Evolutionary conservation across 1,284 basidiomycete genomes (phyloP), one percentile per base, ranked within the genome.

Genomic region (Moesziomyces sp.): DNA sequence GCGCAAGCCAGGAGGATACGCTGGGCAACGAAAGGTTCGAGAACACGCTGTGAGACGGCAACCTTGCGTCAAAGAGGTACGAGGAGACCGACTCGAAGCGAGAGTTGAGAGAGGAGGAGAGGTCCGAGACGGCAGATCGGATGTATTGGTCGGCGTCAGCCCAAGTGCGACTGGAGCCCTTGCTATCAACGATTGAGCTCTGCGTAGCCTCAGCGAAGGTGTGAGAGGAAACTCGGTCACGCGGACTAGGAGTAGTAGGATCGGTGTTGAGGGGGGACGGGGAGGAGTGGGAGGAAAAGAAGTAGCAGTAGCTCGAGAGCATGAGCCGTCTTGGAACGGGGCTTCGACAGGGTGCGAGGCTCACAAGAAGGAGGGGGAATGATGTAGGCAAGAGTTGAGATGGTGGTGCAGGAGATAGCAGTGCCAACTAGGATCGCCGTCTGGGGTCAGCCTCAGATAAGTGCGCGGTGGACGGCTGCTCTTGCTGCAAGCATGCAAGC

Each of bases 261-360:
- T 45, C 18, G 24, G 24, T 11, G 23, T 62, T 57, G 43, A 42
- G 7, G 14, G 63, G 28, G 28, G 55, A 40, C 24, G 45, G n/a
- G 13, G 62, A 58, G n/a, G 62, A 55, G 42, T 65, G 58, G 33
- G 55, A 59, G 65, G 55, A 59, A 58, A 54, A 68, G 16, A 54
- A 54, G 44, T 58, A 62, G 42, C 47, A 58, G 44, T 62, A 61
- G 65, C 58, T 68, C 58, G 55, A 62, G 38, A 58, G 65, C 65
- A 68, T 68, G 48, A 46, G 16, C 38, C 18, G 38, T 40, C 16
- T 40, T 16, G 38, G 38, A n/a, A n/a, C 16, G 18, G 38, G 16
- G 7, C 16, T 40, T 40, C 38, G 7, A 3, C 38, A n/a, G 38
- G 38, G 1, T 11, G 14, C 38, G 4, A 3, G 11, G 35, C 42